Base-by-base conservation (phyloP, 2,329 filamentous ascomycete species). In the Scedosporium apiospermum region DNA sequence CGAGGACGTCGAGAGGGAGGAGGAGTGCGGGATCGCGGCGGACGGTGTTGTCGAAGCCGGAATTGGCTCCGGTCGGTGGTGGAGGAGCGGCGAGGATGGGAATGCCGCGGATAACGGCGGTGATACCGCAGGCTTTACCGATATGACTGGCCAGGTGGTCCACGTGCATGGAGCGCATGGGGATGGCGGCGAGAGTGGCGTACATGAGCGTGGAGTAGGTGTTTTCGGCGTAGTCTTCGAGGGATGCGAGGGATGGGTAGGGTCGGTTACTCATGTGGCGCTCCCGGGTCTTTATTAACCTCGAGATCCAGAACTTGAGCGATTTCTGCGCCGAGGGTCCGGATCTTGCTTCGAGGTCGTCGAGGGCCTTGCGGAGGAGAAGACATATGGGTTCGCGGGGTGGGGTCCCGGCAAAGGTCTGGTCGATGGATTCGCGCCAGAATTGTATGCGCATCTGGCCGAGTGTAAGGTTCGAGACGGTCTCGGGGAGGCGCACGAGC, bases 121-220 rank as follows among this genome's bases (percentile, higher is more conserved):
- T 82, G 62, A 99, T 97, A 7, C 95, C 95, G 58, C 87, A 89
- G 0, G 95, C 93, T 71, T 99, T 99, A 61, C 95, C 95, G 63
- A 98, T 90, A 73, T 99, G 95, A 62, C 90, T 96, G 7, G 93
- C 93, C 18, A 99, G 80, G 75, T 99, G 95, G 70, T 99, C 95
- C 51, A 92, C 86, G 26, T 93, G 88, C 69, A 96, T 82, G 1
- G 90, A 96, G 9, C 87, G 84, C 69, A 97, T 80, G 0, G 91
- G 89, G 63, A 97, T 76, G 6, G 88, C 82, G 18, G 91, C 91
- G 44, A 98, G 78, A 0, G 89, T 93, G 65, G 96, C 82, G 73
- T 99, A 99, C 75, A 96, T 85, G 55, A 98, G 80, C 0, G 91
- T 96, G 18, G 92, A 92, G 75, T 98, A 98, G 1, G 95, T 98